Evolutionary conservation across 176 grass and related monocot genomes (phyloP).

Genomic region (Carex pumila): DNA sequence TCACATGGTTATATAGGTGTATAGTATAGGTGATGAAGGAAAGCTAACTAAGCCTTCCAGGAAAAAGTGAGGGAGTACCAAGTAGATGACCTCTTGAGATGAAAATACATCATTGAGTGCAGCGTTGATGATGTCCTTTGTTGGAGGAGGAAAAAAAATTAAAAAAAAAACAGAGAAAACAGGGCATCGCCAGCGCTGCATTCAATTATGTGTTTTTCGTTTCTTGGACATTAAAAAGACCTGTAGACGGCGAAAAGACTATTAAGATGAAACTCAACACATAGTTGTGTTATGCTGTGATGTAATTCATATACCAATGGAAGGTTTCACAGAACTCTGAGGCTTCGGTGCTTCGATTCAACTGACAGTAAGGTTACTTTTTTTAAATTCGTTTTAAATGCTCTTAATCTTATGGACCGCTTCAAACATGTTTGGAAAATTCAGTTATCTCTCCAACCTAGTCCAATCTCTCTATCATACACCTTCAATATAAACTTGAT

Average conservation of each 20-base stretch:
- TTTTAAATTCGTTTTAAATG: neutral
- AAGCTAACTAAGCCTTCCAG: neutral
- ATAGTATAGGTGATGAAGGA: neutral
- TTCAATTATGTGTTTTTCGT: slow-evolving; percentile 40
- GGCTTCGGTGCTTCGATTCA: neutral
- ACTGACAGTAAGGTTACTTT: neutral
- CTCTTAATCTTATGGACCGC: neutral
- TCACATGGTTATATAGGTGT: neutral
- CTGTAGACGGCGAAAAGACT: neutral
- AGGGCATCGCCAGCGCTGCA: slow-evolving; percentile 32
- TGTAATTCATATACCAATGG: neutral
- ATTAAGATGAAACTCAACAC: neutral
- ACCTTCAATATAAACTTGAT: slow-evolving; percentile 13
- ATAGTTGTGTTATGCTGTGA: neutral
- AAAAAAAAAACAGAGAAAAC: neutral
- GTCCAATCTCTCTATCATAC: neutral
- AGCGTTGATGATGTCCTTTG: slow-evolving; percentile 74
- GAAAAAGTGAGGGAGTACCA: neutral
- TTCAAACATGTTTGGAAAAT: neutral
- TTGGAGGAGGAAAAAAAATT: neutral
- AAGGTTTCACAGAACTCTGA: neutral
- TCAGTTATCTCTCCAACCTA: neutral
- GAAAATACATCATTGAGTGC: slow-evolving; percentile 72
- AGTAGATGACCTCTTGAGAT: neutral
- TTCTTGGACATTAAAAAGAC: neutral